phyloP scores from a whole-genome alignment of 1,284 basidiomycete species.

The Ustilago lituana region DNA sequence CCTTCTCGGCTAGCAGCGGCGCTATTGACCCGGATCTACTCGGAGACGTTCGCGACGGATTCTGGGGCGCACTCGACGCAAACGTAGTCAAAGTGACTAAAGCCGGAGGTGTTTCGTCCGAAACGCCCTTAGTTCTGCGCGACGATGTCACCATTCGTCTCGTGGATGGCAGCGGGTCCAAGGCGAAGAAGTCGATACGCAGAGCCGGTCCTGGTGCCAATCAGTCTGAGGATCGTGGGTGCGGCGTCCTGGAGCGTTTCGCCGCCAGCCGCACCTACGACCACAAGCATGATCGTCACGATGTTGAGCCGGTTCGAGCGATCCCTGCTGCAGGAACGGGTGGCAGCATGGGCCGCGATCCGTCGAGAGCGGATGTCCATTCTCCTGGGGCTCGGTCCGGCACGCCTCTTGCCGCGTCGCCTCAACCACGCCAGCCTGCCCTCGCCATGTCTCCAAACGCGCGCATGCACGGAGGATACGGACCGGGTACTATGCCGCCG shows the following conservation, averaged over 20 bases:
- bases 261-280: slow-evolving; percentile 41
- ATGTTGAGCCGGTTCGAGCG: slow-evolving; percentile 22
- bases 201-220: slow-evolving; percentile 8
- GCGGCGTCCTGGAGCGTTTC: slow-evolving; percentile 35
- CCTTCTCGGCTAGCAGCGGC: slow-evolving; percentile 35
- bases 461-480: slow-evolving; percentile 16
- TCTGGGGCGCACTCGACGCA: slow-evolving; percentile 56
- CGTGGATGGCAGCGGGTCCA: slow-evolving; percentile 33
- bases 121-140: slow-evolving; percentile 31
- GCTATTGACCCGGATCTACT: slow-evolving; percentile 49
- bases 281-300: slow-evolving; percentile 38
- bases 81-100: slow-evolving; percentile 28
- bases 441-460: slow-evolving; percentile 29
- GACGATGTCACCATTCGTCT: slow-evolving; percentile 51
- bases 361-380: background rate
- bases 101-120: slow-evolving; percentile 12
- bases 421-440: slow-evolving; percentile 2
- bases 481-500: background rate
- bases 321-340: background rate
- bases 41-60: slow-evolving; percentile 41
- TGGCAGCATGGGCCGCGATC: background rate
- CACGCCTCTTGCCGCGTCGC: background rate
- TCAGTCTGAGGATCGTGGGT: slow-evolving; percentile 23
- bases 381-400: slow-evolving; percentile 5
- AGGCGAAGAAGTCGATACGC: slow-evolving; percentile 22